These are phyloP conservation scores for Rubia tinctorum DNA, from an alignment of 305 asterid genomes.

Conservation along the genomic window DNA sequence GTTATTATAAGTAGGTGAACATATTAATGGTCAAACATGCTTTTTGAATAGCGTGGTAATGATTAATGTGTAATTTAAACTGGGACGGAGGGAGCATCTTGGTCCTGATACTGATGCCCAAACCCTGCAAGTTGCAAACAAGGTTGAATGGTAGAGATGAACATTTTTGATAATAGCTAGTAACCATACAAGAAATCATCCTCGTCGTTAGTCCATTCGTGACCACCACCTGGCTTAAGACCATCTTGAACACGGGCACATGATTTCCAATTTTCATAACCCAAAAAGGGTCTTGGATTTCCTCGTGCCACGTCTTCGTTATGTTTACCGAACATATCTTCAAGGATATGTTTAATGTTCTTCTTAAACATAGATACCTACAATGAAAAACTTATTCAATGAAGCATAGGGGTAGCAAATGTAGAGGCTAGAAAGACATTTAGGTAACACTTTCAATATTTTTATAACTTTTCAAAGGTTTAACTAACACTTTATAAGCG, in stretches of 20 bases:
- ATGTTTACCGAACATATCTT: conserved; percentile 36
- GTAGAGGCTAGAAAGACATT: too few relatives aligned
- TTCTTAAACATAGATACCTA: conserved; percentile 60
- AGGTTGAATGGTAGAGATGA: background rate
- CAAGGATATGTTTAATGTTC: conserved; percentile 39
- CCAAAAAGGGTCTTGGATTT: conserved; percentile 47
- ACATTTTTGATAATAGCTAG: conserved; percentile 7
- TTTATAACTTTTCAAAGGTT: too few relatives aligned
- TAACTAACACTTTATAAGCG: too few relatives aligned
- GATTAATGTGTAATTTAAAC: too few relatives aligned
- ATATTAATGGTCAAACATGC: too few relatives aligned
- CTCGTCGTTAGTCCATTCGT: conserved; percentile 56
- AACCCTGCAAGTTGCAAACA: background rate
- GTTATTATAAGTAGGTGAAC: too few relatives aligned
- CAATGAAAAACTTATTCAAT: background rate
- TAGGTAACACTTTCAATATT: too few relatives aligned
- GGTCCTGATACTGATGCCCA: too few relatives aligned
- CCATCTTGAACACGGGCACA: conserved; percentile 57
- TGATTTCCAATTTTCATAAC: conserved; percentile 54
- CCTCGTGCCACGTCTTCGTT: conserved; percentile 42
- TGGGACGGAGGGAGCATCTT: too few relatives aligned
- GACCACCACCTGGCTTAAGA: conserved; percentile 62
- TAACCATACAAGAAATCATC: conserved; percentile 37
- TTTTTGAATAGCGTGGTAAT: too few relatives aligned
- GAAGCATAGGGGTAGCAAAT: too few relatives aligned